A percentile compares a stretch with the other conserved stretches of the same genome.
These are phyloP conservation scores for Jamesozyma gamospora DNA, from an alignment of 805 yeast genomes.

Conservation along the genomic window DNA sequence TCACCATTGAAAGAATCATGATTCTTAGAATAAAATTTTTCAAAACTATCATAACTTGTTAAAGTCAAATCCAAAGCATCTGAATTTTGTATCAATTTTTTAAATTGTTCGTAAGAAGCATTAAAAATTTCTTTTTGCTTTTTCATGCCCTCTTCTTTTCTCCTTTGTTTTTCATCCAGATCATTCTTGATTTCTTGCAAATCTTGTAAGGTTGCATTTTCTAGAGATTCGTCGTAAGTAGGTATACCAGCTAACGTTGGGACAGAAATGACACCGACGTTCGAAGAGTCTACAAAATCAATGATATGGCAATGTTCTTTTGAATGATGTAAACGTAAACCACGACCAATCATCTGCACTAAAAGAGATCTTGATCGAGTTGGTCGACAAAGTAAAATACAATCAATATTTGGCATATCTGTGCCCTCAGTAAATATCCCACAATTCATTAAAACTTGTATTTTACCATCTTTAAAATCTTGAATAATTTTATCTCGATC, in stretches of 20 bases:
- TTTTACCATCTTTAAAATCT: constrained; percentile 50
- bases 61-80: constrained; percentile 27
- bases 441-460: constrained; percentile 76
- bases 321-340: constrained; percentile 52
- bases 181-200: constrained; percentile 20
- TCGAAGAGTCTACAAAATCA: constrained; percentile 61
- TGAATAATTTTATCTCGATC: constrained; percentile 44
- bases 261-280: constrained; percentile 43
- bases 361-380: constrained; percentile 63
- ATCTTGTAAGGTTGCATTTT: constrained; percentile 29
- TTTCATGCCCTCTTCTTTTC: constrained; percentile 6
- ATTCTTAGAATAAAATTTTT: constrained; percentile 19
- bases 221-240: constrained; percentile 12
- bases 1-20: constrained; percentile 5
- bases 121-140: background rate
- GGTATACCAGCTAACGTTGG: constrained; percentile 41
- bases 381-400: constrained; percentile 69
- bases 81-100: constrained; percentile 8
- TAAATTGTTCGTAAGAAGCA: constrained; percentile 7
- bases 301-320: constrained; percentile 64
- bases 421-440: constrained; percentile 92
- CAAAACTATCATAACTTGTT: constrained; percentile 33
- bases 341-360: constrained; percentile 88
- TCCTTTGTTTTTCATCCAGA: constrained; percentile 8
- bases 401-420: constrained; percentile 83